Percentiles rank a stretch among this genome's conserved stretches.
phyloP scores from a whole-genome alignment of 2,329 filamentous ascomycete species.

The Fusarium domesticum region DNA sequence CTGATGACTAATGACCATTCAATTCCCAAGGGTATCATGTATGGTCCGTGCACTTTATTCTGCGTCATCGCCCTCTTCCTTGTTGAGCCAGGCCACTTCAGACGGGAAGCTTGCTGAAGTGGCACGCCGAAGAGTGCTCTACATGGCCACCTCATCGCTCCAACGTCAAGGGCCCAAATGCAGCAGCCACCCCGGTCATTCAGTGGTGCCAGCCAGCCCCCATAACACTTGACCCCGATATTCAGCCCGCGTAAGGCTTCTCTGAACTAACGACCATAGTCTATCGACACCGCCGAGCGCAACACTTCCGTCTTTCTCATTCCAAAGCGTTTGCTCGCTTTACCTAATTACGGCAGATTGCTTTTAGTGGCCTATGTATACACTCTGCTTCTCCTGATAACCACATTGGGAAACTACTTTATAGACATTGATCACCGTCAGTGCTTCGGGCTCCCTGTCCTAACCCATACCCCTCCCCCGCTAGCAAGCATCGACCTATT shows the following conservation, averaged over 20 bases:
- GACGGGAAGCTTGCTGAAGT: neutral
- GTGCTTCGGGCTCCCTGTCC: conserved; percentile 1
- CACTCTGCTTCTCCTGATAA: conserved; percentile 13
- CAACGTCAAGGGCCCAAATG: neutral
- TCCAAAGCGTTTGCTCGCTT: too few relatives aligned
- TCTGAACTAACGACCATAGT: conserved; percentile 13
- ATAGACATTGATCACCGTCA: neutral
- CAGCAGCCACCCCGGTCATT: neutral
- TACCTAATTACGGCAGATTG: conserved; percentile 16
- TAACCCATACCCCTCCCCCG: conserved; percentile 23
- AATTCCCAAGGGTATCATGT: neutral
- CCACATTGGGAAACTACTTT: conserved; percentile 1
- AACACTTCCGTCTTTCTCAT: conserved; percentile 10
- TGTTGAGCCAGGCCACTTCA: neutral
- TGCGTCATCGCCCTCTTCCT: neutral
- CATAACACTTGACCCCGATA: neutral
- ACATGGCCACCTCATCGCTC: neutral
- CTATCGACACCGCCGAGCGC: conserved; percentile 13
- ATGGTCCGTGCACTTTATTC: neutral
- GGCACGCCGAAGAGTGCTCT: too few relatives aligned
- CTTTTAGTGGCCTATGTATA: conserved; percentile 17
- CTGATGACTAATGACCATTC: too few relatives aligned
- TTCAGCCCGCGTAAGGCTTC: conserved; percentile 8
- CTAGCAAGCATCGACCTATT: conserved; percentile 13
- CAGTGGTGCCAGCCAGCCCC: neutral